Evolutionary conservation across 108 stramenopile species (phyloP).

Genomic region (Cyclotella cryptica): DNA sequence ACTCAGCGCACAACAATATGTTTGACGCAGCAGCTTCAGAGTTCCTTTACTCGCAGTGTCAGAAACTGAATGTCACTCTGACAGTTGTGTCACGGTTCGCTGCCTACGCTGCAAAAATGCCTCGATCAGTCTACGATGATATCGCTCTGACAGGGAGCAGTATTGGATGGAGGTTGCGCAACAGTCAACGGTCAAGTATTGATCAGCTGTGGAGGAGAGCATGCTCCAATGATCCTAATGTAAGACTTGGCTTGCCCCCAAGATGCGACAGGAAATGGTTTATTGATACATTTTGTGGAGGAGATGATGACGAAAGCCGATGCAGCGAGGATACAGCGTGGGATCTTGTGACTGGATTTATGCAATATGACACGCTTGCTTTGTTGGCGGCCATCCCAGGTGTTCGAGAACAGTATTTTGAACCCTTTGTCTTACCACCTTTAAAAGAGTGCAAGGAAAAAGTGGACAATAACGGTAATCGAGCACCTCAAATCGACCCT

Average conservation of each 20-base stretch:
- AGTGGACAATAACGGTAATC: neutral
- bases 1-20: slow-evolving; percentile 57
- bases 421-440: slow-evolving; percentile 54
- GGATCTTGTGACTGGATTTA: slow-evolving; percentile 57
- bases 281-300: slow-evolving; percentile 55
- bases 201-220: slow-evolving; percentile 53
- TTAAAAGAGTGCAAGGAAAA: neutral
- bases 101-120: slow-evolving; percentile 54
- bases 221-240: slow-evolving; percentile 39
- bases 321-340: slow-evolving; percentile 48
- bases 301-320: slow-evolving; percentile 39
- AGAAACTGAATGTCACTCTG: slow-evolving; percentile 49
- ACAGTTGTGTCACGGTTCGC: slow-evolving; percentile 50
- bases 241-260: slow-evolving; percentile 41
- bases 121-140: slow-evolving; percentile 56
- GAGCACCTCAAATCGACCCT: neutral
- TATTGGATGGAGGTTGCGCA: slow-evolving; percentile 56
- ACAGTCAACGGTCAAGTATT: slow-evolving; percentile 50
- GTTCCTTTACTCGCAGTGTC: slow-evolving; percentile 51
- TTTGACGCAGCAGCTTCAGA: slow-evolving; percentile 52
- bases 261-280: slow-evolving; percentile 58
- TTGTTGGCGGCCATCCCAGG: slow-evolving; percentile 50
- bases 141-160: slow-evolving; percentile 49
- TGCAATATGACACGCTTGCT: slow-evolving; percentile 56
- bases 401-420: slow-evolving; percentile 48